These are phyloP conservation scores for Boletus pseudopeckii DNA, from an alignment of 768 basidiomycete genomes.

Conservation along the genomic window DNA sequence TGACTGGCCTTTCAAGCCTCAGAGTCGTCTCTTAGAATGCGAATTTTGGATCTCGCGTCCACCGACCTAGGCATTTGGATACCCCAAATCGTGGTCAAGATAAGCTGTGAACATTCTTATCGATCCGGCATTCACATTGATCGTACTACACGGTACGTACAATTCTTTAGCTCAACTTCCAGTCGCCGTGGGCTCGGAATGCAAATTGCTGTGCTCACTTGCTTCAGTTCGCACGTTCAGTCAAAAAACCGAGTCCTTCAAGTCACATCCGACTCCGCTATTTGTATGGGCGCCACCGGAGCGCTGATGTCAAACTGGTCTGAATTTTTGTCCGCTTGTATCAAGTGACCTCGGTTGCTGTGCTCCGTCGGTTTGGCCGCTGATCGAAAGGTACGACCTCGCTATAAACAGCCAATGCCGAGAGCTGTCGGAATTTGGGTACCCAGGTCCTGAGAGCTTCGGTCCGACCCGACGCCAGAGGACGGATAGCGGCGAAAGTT, in stretches of 20 bases:
- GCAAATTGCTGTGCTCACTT: slow-evolving; percentile 10
- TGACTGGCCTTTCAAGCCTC: background rate
- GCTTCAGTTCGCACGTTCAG: slow-evolving; percentile 12
- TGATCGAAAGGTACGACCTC: slow-evolving; percentile 11
- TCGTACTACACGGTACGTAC: slow-evolving; percentile 7
- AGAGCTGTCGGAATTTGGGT: slow-evolving; percentile 4
- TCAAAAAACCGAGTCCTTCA: slow-evolving; percentile 2
- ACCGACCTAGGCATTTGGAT: background rate
- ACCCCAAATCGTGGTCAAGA: background rate
- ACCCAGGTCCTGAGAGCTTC: slow-evolving; percentile 4
- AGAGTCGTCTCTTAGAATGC: background rate
- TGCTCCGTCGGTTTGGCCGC: slow-evolving; percentile 12
- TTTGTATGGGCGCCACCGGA: background rate
- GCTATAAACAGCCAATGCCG: slow-evolving; percentile 5
- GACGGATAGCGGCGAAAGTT: background rate
- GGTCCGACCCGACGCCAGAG: background rate
- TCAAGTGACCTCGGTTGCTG: slow-evolving; percentile 11
- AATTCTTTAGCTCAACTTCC: background rate
- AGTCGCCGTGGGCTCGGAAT: slow-evolving; percentile 12
- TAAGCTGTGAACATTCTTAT: slow-evolving; percentile 4
- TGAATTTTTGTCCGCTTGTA: background rate
- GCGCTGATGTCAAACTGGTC: background rate
- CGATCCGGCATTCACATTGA: slow-evolving; percentile 1
- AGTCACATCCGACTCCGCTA: background rate
- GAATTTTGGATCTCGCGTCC: background rate